Conservation (phyloP, 1,284 basidiomycete species). For the Trichosporon asahii region DNA sequence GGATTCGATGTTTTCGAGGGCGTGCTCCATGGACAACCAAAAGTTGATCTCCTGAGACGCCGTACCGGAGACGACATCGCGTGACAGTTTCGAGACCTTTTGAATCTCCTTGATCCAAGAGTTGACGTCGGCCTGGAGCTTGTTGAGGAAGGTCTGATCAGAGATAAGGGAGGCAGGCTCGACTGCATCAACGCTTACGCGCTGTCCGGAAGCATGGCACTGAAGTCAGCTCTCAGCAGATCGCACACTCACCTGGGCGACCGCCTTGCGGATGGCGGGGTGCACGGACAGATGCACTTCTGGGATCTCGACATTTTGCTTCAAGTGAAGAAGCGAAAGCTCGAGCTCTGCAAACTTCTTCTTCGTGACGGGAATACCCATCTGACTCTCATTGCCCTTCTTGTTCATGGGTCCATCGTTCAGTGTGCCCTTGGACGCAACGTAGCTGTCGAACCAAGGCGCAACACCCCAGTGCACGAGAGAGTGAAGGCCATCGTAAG, state of each 20-base stretch:
- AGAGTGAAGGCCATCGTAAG: constrained; percentile 94
- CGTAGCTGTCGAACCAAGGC: constrained; percentile 97
- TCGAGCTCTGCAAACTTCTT: constrained; percentile 99
- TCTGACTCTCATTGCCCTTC: constrained; percentile 71
- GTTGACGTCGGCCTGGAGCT: constrained; percentile 90
- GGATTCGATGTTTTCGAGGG: constrained; percentile 85
- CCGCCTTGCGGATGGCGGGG: constrained; percentile 80
- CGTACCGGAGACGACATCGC: constrained; percentile 92
- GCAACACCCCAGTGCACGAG: constrained; percentile 94
- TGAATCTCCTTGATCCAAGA: constrained; percentile 98
- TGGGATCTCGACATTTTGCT: constrained; percentile 98
- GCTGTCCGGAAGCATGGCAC: constrained; percentile 36
- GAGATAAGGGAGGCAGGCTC: constrained; percentile 57
- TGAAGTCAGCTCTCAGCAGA: constrained; percentile 8
- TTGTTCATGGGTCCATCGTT: constrained; percentile 64
- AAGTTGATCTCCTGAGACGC: constrained; percentile 99
- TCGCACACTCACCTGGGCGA: constrained; percentile 62
- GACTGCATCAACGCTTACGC: constrained; percentile 50
- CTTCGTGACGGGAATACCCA: constrained; percentile 98
- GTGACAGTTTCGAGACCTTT: constrained; percentile 85
- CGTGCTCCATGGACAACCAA: constrained; percentile 91
- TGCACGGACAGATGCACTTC: constrained; percentile 92
- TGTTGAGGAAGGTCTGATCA: constrained; percentile 90
- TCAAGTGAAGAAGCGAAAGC: constrained; percentile 89
- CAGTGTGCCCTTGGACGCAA: constrained; percentile 54